Conservation (phyloP, 805 yeast species). For the Suhomyces faveliae region DNA sequence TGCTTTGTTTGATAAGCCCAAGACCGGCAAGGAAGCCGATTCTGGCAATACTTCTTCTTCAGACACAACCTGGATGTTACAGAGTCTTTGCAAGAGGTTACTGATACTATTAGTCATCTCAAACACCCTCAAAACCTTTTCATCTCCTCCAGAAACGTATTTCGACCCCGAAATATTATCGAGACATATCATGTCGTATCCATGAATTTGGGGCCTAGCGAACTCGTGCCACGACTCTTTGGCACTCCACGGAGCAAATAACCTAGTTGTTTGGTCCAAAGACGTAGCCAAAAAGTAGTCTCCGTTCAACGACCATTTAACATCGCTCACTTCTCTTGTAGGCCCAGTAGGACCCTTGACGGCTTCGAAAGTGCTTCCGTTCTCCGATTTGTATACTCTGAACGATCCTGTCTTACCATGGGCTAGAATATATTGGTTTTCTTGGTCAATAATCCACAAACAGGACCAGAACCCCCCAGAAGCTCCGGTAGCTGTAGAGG, state of each 20-base stretch:
- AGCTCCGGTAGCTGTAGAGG: slow-evolving; percentile 97
- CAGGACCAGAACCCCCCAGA: slow-evolving; percentile 64
- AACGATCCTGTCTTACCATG: slow-evolving; percentile 93
- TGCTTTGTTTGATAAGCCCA: slow-evolving; percentile 92
- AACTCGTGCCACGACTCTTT: slow-evolving; percentile 70
- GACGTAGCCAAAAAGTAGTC: slow-evolving; percentile 74
- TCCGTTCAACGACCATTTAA: slow-evolving; percentile 71
- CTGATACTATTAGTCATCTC: slow-evolving; percentile 83
- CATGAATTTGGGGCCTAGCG: slow-evolving; percentile 97
- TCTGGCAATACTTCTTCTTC: slow-evolving; percentile 54
- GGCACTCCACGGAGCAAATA: slow-evolving; percentile 63
- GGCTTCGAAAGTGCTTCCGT: slow-evolving; percentile 42
- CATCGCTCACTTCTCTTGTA: slow-evolving; percentile 68
- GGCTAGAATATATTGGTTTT: slow-evolving; percentile 56
- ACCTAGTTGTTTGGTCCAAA: slow-evolving; percentile 88
- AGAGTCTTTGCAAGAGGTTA: slow-evolving; percentile 52
- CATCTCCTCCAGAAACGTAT: slow-evolving; percentile 95
- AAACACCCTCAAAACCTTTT: slow-evolving; percentile 84
- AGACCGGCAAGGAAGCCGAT: slow-evolving; percentile 86
- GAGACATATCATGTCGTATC: slow-evolving; percentile 90
- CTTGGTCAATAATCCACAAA: slow-evolving; percentile 58
- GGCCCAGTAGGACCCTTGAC: slow-evolving; percentile 73
- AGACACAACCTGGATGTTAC: slow-evolving; percentile 39
- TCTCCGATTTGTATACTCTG: slow-evolving; percentile 63
- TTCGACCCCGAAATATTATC: slow-evolving; percentile 56